These are phyloP conservation scores for Eutreptiella sp. DNA, from an alignment of 208 protist genomes.

Conservation along the genomic window DNA sequence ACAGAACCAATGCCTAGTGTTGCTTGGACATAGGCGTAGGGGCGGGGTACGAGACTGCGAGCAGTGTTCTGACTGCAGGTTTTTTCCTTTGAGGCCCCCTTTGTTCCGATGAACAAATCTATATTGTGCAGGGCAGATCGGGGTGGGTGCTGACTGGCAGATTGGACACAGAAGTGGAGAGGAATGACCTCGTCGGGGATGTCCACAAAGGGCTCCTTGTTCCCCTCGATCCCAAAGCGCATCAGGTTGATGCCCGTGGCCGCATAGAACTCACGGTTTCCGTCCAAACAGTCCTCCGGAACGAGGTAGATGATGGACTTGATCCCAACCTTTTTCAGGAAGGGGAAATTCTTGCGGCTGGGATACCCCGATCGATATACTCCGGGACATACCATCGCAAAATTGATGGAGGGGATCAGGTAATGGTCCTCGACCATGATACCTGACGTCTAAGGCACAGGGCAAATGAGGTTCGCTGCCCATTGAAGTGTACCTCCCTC, in stretches of 20 bases:
- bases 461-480: too few relatives aligned
- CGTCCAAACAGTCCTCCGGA: conserved; percentile 82
- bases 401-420: conserved; percentile 77
- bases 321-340: conserved; percentile 83
- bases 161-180: too few relatives aligned
- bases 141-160: too few relatives aligned
- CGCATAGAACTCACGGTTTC: conserved; percentile 84
- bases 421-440: background rate
- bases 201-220: conserved; percentile 94
- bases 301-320: conserved; percentile 88
- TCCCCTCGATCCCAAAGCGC: conserved; percentile 89
- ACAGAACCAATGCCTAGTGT: too few relatives aligned
- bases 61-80: too few relatives aligned
- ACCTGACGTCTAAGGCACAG: too few relatives aligned
- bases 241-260: conserved; percentile 63
- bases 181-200: conserved; percentile 86
- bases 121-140: too few relatives aligned
- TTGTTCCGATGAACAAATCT: too few relatives aligned
- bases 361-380: conserved; percentile 92
- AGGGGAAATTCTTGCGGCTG: conserved; percentile 91
- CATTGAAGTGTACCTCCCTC: too few relatives aligned
- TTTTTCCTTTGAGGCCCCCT: too few relatives aligned
- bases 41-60: too few relatives aligned
- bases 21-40: too few relatives aligned
- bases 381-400: conserved; percentile 89